Conservation (phyloP, 2,329 filamentous ascomycete species). For the Gaeumannomyces sp. region DNA sequence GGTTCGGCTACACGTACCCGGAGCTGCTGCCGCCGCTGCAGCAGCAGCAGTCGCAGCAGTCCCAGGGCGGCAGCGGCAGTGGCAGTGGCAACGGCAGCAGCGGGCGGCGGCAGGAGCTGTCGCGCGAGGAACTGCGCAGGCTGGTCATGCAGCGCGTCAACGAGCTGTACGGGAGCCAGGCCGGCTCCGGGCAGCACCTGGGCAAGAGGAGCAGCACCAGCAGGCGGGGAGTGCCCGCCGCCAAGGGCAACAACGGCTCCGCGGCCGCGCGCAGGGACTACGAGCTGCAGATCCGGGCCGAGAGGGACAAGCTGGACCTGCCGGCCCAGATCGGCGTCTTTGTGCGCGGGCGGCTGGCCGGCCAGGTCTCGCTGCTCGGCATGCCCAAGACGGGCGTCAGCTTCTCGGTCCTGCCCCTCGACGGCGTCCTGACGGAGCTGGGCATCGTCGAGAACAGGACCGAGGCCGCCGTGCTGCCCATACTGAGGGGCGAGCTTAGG, state of each 20-base stretch:
- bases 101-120: slow-evolving; percentile 28
- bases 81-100: not conserved
- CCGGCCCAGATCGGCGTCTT: slow-evolving; percentile 32
- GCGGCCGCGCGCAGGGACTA: slow-evolving; percentile 22
- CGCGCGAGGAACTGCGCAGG: slow-evolving; percentile 49
- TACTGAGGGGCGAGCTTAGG: slow-evolving; percentile 23
- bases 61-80: too few species aligned
- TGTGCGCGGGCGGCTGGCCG: slow-evolving; percentile 23
- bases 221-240: not conserved
- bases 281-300: slow-evolving; percentile 29
- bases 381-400: slow-evolving; percentile 30
- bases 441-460: not conserved
- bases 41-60: slow-evolving; percentile 20
- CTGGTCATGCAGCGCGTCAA: slow-evolving; percentile 58
- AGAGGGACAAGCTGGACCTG: slow-evolving; percentile 30
- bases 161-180: slow-evolving; percentile 36
- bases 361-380: slow-evolving; percentile 27
- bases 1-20: slow-evolving; percentile 36
- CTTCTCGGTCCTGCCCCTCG: slow-evolving; percentile 28
- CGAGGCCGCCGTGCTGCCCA: slow-evolving; percentile 23
- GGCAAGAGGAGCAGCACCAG: not conserved
- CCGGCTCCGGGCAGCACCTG: not conserved
- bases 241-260: not conserved
- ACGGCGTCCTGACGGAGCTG: slow-evolving; percentile 11
- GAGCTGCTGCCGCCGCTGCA: slow-evolving; percentile 33